Percentiles rank a stretch among this genome's conserved stretches.
These are phyloP conservation scores for Claviceps sorghi DNA, from an alignment of 2,329 filamentous ascomycete genomes.

Conservation along the genomic window DNA sequence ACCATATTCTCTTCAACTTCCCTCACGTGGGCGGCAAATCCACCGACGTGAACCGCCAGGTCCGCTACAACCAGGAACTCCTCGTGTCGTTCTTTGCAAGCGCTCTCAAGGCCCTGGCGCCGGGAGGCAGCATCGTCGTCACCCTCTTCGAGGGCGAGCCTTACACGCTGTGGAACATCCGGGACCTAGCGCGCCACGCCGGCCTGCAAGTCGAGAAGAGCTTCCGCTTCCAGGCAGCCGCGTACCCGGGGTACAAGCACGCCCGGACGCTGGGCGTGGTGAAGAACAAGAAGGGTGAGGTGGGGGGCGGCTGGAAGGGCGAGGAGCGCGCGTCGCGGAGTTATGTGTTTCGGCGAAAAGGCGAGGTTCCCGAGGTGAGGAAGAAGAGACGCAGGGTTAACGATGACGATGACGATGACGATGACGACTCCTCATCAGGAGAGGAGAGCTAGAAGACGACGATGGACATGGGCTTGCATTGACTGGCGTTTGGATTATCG, in stretches of 20 bases:
- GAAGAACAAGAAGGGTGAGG: constrained; percentile 29
- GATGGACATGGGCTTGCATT: constrained; percentile 1
- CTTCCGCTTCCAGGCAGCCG: constrained; percentile 50
- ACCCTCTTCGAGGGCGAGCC: constrained; percentile 89
- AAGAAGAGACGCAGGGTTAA: constrained; percentile 14
- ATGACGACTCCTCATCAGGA: constrained; percentile 3
- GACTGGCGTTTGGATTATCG: neutral
- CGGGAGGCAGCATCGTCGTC: constrained; percentile 53
- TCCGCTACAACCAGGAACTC: constrained; percentile 76
- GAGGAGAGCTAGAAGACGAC: constrained; percentile 13
- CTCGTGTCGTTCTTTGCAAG: constrained; percentile 53
- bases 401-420: neutral
- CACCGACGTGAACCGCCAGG: constrained; percentile 88
- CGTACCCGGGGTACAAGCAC: constrained; percentile 62
- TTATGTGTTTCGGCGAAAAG: constrained; percentile 48
- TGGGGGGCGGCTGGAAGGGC: constrained; percentile 27
- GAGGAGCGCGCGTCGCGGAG: constrained; percentile 36
- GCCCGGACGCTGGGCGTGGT: constrained; percentile 57
- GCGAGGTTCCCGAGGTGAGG: constrained; percentile 25
- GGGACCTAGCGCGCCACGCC: constrained; percentile 67
- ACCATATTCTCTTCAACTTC: constrained; percentile 88
- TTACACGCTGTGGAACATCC: constrained; percentile 90
- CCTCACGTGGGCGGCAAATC: constrained; percentile 86
- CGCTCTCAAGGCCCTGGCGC: constrained; percentile 24
- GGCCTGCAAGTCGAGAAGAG: constrained; percentile 56